phyloP scores from a whole-genome alignment of 805 yeast species.

The Saccharomycopsis schoenii region DNA sequence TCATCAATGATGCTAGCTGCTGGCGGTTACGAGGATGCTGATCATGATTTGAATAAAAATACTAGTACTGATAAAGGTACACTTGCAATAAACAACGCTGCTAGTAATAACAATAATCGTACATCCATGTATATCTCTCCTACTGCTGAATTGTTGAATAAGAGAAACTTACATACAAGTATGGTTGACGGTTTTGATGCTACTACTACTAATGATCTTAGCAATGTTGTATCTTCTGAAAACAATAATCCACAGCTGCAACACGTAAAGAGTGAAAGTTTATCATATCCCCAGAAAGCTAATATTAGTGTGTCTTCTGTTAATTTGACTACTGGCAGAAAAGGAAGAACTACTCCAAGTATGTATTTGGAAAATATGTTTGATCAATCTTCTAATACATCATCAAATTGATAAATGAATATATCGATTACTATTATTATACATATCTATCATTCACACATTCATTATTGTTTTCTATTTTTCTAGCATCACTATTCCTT shows the following conservation, averaged over 20 bases:
- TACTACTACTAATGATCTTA: not conserved
- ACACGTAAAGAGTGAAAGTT: not conserved
- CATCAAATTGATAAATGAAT: not conserved
- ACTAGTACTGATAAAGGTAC: constrained; percentile 14
- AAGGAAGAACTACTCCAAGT: constrained; percentile 16
- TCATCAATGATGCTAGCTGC: not conserved
- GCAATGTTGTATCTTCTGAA: not conserved
- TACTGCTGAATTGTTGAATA: constrained; percentile 58
- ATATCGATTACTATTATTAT: not conserved
- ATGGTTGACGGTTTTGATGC: not conserved
- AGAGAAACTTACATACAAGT: not conserved
- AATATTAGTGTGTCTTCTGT: constrained; percentile 1
- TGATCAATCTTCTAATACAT: constrained; percentile 8
- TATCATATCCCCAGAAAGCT: constrained; percentile 11
- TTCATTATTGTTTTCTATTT: not conserved
- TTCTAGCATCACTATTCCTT: too few relatives aligned
- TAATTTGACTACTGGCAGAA: constrained; percentile 6
- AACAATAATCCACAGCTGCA: not conserved
- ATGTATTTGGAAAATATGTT: constrained; percentile 17
- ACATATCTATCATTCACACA: not conserved
- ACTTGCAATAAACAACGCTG: constrained; percentile 1
- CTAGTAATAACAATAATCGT: not conserved
- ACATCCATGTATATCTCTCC: constrained; percentile 60
- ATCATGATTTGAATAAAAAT: constrained; percentile 12
- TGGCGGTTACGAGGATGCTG: not conserved